These are phyloP conservation scores for Cinchona pubescens DNA, from an alignment of 257 asterid genomes.

Conservation along the genomic window DNA sequence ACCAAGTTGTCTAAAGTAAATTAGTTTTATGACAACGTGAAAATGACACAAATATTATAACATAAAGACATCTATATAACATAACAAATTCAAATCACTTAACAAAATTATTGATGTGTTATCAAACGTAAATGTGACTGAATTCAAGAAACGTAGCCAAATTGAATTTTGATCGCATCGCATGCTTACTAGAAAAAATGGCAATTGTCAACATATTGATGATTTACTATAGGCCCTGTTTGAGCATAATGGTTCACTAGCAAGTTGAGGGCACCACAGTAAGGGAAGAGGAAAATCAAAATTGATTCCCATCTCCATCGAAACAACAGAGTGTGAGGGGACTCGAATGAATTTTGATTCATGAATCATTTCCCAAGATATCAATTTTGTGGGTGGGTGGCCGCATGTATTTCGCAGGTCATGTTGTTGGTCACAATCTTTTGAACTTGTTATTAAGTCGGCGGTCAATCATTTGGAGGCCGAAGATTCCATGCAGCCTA, in stretches of 20 bases:
- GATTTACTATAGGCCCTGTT: neutral
- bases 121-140: too few relatives aligned
- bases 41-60: too few relatives aligned
- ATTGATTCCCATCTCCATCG: neutral
- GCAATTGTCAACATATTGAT: neutral
- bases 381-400: neutral
- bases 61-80: too few relatives aligned
- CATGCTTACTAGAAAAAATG: neutral
- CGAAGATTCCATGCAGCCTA: slow-evolving; percentile 9
- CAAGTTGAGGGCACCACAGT: neutral
- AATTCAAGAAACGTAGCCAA: neutral
- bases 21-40: too few relatives aligned
- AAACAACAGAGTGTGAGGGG: neutral
- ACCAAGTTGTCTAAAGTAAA: too few relatives aligned
- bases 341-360: neutral
- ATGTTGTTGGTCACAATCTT: neutral
- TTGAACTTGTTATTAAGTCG: neutral
- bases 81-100: too few relatives aligned
- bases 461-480: slow-evolving; percentile 27
- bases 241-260: neutral
- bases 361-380: neutral
- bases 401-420: neutral
- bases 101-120: too few relatives aligned
- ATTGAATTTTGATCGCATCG: neutral
- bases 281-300: too few relatives aligned